A percentile compares a stretch with the other conserved stretches of the same genome.
Conservation (phyloP, 176 grass and related monocot genomes). For the Puya raimondii region DNA sequence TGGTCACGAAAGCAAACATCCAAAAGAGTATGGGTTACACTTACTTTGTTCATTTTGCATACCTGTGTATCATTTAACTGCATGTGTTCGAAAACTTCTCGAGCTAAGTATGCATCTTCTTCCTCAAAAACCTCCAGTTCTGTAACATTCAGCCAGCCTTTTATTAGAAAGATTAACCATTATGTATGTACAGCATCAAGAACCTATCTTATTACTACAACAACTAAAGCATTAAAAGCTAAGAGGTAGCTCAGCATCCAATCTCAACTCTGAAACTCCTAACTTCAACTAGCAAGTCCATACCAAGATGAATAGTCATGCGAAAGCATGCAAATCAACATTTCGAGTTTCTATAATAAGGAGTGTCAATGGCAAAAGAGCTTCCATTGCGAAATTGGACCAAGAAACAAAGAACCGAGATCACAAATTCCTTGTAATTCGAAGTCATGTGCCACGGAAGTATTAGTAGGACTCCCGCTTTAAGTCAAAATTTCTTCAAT, state of each 20-base stretch:
- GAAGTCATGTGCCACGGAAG: too few species aligned
- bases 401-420: too few species aligned
- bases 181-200: neutral
- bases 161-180: conserved; percentile 1
- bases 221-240: neutral
- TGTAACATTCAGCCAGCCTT: conserved; percentile 15
- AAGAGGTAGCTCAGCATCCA: neutral
- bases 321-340: neutral
- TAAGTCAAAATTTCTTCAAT: neutral
- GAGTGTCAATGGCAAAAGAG: too few species aligned
- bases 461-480: too few species aligned
- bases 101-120: conserved; percentile 87
- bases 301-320: neutral
- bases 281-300: too few species aligned
- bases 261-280: too few species aligned
- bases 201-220: neutral
- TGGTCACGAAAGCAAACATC: neutral
- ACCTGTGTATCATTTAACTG: conserved; percentile 72
- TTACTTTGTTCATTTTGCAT: neutral
- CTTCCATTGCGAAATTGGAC: too few species aligned
- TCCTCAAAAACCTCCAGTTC: conserved; percentile 82
- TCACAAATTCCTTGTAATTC: too few species aligned
- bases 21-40: neutral
- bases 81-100: conserved; percentile 75
- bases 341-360: too few species aligned